Percentiles rank a stretch among this genome's conserved stretches.
These are phyloP conservation scores for Aureobasidium sp. DNA, from an alignment of 2,329 filamentous ascomycete species.

Conservation along the genomic window DNA sequence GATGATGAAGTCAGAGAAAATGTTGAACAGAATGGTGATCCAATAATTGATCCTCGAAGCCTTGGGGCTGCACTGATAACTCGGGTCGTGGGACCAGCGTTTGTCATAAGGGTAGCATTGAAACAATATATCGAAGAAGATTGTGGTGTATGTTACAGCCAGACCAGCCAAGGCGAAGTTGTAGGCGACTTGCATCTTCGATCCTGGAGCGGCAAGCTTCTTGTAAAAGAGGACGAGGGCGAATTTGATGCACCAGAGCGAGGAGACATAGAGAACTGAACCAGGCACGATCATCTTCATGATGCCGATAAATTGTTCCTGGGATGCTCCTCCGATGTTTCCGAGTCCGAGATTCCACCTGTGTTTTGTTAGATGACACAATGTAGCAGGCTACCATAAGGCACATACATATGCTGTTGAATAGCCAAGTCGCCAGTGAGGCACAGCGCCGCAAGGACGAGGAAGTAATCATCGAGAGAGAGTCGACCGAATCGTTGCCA, in stretches of 20 bases:
- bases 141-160: conserved; percentile 8
- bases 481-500: conserved; percentile 17
- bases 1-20: conserved; percentile 12
- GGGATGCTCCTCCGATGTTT: not conserved
- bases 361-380: not conserved
- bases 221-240: conserved; percentile 19
- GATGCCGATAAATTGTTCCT: conserved; percentile 4
- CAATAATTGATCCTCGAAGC: conserved; percentile 19
- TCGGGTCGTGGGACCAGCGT: conserved; percentile 8
- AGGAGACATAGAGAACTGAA: conserved; percentile 14
- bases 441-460: conserved; percentile 12
- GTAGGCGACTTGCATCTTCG: conserved; percentile 17
- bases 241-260: conserved; percentile 10
- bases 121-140: conserved; percentile 19
- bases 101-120: conserved; percentile 18
- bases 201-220: conserved; percentile 8
- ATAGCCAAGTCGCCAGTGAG: conserved; percentile 15
- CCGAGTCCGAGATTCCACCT: conserved; percentile 18
- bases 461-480: conserved; percentile 15
- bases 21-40: conserved; percentile 20
- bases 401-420: conserved; percentile 12
- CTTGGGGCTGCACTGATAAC: conserved; percentile 11
- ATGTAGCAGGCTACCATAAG: not conserved
- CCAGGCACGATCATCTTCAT: conserved; percentile 20
- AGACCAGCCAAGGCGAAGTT: conserved; percentile 8